Base-by-base conservation (phyloP, 208 protist genomes). In the Phytomonas sp. region DNA sequence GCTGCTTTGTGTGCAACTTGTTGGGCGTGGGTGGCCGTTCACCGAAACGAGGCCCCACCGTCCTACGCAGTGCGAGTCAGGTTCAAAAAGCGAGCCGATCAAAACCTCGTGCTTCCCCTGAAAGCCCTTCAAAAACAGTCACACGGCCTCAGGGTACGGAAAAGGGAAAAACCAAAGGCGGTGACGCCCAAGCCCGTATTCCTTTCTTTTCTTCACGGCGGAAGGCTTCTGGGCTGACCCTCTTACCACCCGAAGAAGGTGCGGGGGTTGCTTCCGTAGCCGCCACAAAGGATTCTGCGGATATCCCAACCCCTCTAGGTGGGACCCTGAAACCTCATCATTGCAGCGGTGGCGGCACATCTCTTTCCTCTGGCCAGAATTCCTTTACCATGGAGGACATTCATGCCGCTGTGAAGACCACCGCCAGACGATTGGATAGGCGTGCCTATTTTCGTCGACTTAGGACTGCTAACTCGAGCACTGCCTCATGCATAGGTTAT, bases 361-460 rank as follows among this genome's bases (percentile, higher is more conserved):
- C 46, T 26, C 46, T 26, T 26, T 26, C 46, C 20, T 20, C 46
- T 61, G 63, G 53, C 7, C 32, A 28, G 67, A 36, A 68, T 31
- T 46, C 64, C 29, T 46, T 67, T 17, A 56, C 64, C 33, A 67
- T 67, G 64, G 29, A 34, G 64, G 64, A 67, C 3, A 67, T 67
- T 46, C 29, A 71, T 29, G 28, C 6, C 2, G 26, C 62, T 1
- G 62, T 53, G 60, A 32, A 53, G 29, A 31, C 60, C 23, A 74
- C 63, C 31, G 36, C 64, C n/a, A 30, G 34, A 33, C 32, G 46
- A 51, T 30, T 67, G 64, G 34, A 67, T 20, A 34, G 34, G 17
- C 64, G 64, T 28, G 64, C 64, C 29, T 17, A 53, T 67, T 46
- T 51, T 67, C 34, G 7, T 30, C 64, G 46, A 56, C 20, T 56